Evolutionary conservation across 2,329 filamentous ascomycete species (phyloP).

Genomic region (Phyllosticta citriasiana): DNA sequence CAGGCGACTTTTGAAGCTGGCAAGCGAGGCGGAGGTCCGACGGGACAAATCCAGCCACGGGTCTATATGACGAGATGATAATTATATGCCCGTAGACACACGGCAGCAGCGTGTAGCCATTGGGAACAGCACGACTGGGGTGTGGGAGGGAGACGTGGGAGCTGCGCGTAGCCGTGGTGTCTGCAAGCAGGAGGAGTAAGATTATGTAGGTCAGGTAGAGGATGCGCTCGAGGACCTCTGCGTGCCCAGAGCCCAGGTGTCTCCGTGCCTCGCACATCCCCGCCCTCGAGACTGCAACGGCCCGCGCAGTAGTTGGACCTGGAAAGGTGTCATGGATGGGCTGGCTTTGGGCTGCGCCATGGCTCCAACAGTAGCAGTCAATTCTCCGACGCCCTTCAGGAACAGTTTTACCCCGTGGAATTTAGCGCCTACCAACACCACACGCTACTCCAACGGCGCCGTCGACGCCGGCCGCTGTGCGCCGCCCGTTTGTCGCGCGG

Average conservation of each 20-base stretch:
- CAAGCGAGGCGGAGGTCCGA: slow-evolving; percentile 1
- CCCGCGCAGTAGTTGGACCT: slow-evolving; percentile 19
- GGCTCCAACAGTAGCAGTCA: slow-evolving; percentile 1
- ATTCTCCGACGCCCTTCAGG: neutral
- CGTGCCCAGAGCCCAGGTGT: slow-evolving; percentile 10
- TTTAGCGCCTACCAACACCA: neutral
- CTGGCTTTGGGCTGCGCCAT: neutral
- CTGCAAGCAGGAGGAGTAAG: slow-evolving; percentile 14
- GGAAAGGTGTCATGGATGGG: slow-evolving; percentile 3
- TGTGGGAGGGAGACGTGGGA: slow-evolving; percentile 24
- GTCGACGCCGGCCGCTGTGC: neutral
- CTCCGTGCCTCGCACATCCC: neutral
- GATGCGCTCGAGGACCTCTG: slow-evolving; percentile 17
- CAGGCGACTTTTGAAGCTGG: slow-evolving; percentile 8
- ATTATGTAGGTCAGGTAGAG: slow-evolving; percentile 15
- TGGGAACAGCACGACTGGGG: slow-evolving; percentile 13
- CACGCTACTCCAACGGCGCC: neutral
- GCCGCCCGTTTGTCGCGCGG: neutral
- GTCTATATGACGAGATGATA: slow-evolving; percentile 13
- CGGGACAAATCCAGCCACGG: slow-evolving; percentile 5
- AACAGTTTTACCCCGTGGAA: neutral
- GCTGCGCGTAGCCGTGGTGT: slow-evolving; percentile 5
- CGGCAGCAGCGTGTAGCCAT: slow-evolving; percentile 15
- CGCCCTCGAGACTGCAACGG: slow-evolving; percentile 26
- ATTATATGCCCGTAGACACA: slow-evolving; percentile 16